Base-by-base conservation (phyloP, 2,329 filamentous ascomycete genomes). In the Claviceps arundinis region DNA sequence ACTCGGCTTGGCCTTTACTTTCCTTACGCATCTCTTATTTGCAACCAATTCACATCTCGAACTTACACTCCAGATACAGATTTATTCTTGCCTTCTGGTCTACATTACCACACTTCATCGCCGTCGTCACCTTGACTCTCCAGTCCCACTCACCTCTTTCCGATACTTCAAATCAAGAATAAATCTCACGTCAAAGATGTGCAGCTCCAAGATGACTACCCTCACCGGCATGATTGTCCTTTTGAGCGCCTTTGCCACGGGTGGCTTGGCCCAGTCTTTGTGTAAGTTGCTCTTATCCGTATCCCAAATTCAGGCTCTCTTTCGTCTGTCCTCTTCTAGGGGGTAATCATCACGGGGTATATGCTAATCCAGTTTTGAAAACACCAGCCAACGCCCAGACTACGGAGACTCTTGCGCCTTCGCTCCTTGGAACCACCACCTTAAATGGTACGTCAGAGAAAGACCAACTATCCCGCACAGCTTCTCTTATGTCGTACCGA, bases 361-460 rank as follows among this genome's bases (percentile, higher is more conserved):
- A 44, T 30, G 30, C 26, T 53, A 34, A 47, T 17, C 16, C 4
- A 2, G 1, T 37, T 16, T 37, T 22, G 5, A 50, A 7, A 50
- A 47, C 19, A 37, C 14, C 9, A 69, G 67, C 66, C 48, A 58
- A 62, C 37, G 51, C 56, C 38, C 56, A 58, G 38, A 56, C 57
- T 37, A 65, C 63, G 24, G 61, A 64, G 52, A 60, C 61, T 8
- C 56, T 58, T 30, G 57, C 60, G 47, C 61, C 67, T 30, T 60
- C 66, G 54, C 59, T 65, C 50, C 49, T 65, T 46, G 68, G 65
- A 17, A 59, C 62, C 47, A 59, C 60, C 49, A 66, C 64, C 14
- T 56, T 60, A 40, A 62, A 61, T 11, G 67, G 68, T 67, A 61
- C 54, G 55, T 54, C 26, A 16, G n/a, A 1, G 38, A 42, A 26